Base-by-base conservation (phyloP, 2,329 filamentous ascomycete species). In the Talaromyces verruculosus region DNA sequence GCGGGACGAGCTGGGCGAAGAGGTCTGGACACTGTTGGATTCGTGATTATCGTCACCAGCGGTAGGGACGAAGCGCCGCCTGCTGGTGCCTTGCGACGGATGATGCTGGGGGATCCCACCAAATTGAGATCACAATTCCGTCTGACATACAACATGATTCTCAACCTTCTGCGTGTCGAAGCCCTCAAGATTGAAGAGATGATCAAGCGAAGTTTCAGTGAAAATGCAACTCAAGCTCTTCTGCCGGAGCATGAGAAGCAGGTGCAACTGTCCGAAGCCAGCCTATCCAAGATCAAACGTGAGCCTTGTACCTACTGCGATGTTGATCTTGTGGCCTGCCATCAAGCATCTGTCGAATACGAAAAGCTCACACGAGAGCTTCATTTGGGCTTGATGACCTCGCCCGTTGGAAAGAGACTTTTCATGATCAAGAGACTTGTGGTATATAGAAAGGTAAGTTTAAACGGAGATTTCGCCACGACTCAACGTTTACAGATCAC, bases 141-240 rank as follows among this genome's bases (percentile, higher is more conserved):
- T 67, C 84, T 99, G 58, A 99, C 96, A 0, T 99, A 99, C 83
- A 99, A 98, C 80, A 99, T 99, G 95, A 99, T 99, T 67, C 83
- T 99, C 35, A 99, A 98, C 74, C 83, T 99, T 37, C 84, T 99
- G 59, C 90, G 95, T 41, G 95, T 99, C 1, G 95, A 99, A 78
- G 95, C 95, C 2, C 81, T 99, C 70, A 98, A 97, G 81, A 98
- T 99, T 71, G 95, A 99, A 77, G 95, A 99, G 79, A 99, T 99
- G 95, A 99, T 99, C 83, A 99, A 99, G 84, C 90, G 95, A 70
- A 97, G 93, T 77, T 99, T 99, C 83, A 97, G 94, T 62, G 95
- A 99, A 78, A 95, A 99, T 78, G 94, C 94, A 28, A 98, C 94
- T 0, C 95, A 99, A 75, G 93, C 96, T 68, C 81, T 98, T 13